phyloP scores from a whole-genome alignment of 768 basidiomycete species.

The Phylloporus sp. region DNA sequence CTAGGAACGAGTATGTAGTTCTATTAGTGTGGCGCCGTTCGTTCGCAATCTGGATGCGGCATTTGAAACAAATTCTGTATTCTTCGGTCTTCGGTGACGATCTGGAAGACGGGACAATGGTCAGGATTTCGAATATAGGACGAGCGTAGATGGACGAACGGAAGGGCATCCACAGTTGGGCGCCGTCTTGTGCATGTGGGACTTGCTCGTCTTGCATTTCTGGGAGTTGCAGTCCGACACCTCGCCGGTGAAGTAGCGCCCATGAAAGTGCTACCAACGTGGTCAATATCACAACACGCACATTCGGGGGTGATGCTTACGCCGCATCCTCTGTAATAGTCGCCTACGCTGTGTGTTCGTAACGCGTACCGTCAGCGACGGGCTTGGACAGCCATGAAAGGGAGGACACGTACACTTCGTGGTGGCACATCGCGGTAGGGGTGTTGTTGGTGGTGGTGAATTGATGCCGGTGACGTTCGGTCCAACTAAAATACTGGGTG shows the following conservation, averaged over 20 bases:
- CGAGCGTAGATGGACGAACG: constrained; percentile 15
- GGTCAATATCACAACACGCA: constrained; percentile 8
- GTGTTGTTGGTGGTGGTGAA: neutral
- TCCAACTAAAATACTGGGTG: neutral
- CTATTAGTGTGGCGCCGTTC: constrained; percentile 12
- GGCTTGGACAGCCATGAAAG: neutral
- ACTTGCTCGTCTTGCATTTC: constrained; percentile 31
- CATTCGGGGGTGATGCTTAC: constrained; percentile 16
- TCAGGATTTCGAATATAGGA: constrained; percentile 13
- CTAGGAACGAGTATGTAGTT: constrained; percentile 11
- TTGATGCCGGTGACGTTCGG: too few species aligned
- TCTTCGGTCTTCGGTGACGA: constrained; percentile 33
- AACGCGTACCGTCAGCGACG: constrained; percentile 2
- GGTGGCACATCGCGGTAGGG: constrained; percentile 29
- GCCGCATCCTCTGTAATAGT: constrained; percentile 35
- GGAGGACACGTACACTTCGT: constrained; percentile 31
- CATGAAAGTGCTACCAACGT: constrained; percentile 32
- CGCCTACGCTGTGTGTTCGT: constrained; percentile 29
- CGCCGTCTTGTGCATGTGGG: constrained; percentile 34
- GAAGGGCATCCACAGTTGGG: constrained; percentile 29
- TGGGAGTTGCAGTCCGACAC: constrained; percentile 29
- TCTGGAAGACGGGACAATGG: constrained; percentile 13
- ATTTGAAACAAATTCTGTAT: constrained; percentile 36
- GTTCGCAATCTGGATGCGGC: constrained; percentile 31
- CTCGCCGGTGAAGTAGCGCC: constrained; percentile 34